Evolutionary conservation across 257 asterid genomes (phyloP).

Genomic region (Lithospermum erythrorhizon): DNA sequence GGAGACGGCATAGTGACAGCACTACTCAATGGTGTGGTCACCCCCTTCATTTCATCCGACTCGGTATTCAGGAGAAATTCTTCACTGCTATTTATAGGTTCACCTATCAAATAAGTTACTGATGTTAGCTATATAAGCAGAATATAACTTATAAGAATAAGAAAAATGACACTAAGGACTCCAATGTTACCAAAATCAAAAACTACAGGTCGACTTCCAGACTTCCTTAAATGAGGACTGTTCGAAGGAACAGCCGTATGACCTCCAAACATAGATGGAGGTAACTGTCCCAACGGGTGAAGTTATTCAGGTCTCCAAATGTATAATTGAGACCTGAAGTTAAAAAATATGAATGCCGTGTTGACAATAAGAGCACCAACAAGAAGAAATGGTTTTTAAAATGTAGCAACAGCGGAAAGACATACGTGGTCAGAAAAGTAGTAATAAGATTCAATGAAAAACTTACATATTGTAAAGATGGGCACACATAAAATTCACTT

Average conservation of each 20-base stretch:
- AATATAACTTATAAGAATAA: conserved; percentile 1
- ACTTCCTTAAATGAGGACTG: conserved; percentile 86
- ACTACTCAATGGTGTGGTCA: conserved; percentile 43
- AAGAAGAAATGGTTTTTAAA: not conserved
- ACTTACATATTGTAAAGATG: too few species aligned
- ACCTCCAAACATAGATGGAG: conserved; percentile 94
- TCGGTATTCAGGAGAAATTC: conserved; percentile 30
- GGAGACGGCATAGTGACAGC: conserved; percentile 81
- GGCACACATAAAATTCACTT: too few species aligned
- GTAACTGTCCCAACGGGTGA: conserved; percentile 18
- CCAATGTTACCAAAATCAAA: conserved; percentile 57
- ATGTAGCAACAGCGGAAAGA: not conserved
- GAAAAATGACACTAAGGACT: conserved; percentile 2
- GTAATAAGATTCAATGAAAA: too few species aligned
- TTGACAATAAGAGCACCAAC: not conserved
- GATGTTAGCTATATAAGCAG: conserved; percentile 5
- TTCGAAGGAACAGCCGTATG: conserved; percentile 43
- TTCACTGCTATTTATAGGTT: too few species aligned
- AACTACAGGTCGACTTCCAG: conserved; percentile 89
- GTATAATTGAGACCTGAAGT: conserved; percentile 22
- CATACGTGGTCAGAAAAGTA: too few species aligned
- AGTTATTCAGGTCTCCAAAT: conserved; percentile 17
- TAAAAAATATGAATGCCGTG: conserved; percentile 1
- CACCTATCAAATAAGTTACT: conserved; percentile 15
- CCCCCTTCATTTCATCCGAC: conserved; percentile 72